Percentiles rank a stretch among this genome's conserved stretches.
These are phyloP conservation scores for Lichina pygmaea DNA, from an alignment of 495 filamentous ascomycete genomes.

Conservation along the genomic window DNA sequence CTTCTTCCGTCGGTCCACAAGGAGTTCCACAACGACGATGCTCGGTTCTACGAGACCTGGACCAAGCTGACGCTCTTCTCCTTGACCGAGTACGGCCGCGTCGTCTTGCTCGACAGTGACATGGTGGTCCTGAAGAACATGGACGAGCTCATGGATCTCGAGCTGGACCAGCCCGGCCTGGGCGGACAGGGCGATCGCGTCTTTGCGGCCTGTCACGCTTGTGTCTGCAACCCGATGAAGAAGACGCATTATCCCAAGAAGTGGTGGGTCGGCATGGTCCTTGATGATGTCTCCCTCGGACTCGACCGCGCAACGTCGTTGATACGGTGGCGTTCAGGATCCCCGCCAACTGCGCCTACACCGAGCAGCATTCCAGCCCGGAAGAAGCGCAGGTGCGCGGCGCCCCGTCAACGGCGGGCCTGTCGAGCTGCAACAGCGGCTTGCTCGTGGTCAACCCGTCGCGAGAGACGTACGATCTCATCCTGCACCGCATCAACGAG, in stretches of 20 bases:
- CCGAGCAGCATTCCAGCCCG: conserved; percentile 31
- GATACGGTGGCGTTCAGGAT: conserved; percentile 14
- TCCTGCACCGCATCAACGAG: conserved; percentile 20
- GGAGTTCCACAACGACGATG: conserved; percentile 29
- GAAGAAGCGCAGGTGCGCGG: conserved; percentile 27
- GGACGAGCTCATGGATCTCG: conserved; percentile 62
- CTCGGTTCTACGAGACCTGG: conserved; percentile 64
- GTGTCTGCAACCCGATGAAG: conserved; percentile 54
- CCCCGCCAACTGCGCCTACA: conserved; percentile 51
- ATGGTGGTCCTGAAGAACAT: conserved; percentile 58
- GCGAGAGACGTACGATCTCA: conserved; percentile 23
- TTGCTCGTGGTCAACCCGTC: conserved; percentile 47
- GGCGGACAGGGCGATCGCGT: conserved; percentile 27
- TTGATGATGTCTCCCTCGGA: not conserved
- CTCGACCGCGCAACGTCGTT: not conserved
- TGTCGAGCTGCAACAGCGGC: conserved; percentile 49
- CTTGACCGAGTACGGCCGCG: conserved; percentile 37
- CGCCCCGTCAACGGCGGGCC: conserved; percentile 20
- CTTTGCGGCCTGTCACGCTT: conserved; percentile 53
- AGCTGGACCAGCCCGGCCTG: conserved; percentile 27
- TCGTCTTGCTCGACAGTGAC: conserved; percentile 63
- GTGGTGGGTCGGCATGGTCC: conserved; percentile 26
- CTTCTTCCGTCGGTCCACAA: conserved; percentile 29
- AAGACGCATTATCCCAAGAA: conserved; percentile 46
- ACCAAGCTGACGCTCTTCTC: conserved; percentile 56